A percentile compares a stretch with the other conserved stretches of the same genome.
Evolutionary conservation across 768 basidiomycete genomes (phyloP).

Genomic region (Agrocybe praecox): DNA sequence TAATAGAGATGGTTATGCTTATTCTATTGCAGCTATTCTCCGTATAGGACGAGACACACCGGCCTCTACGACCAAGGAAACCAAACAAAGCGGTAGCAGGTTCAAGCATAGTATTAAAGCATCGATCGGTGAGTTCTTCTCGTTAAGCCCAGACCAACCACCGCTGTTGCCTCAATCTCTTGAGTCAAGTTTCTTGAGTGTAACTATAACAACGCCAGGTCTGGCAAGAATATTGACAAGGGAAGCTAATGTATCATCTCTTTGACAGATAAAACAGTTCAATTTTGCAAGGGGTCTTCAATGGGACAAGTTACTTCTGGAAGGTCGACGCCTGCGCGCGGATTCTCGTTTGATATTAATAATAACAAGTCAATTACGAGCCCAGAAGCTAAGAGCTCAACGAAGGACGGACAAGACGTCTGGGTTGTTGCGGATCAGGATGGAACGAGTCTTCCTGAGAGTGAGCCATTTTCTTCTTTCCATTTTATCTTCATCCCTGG

Average conservation of each 20-base stretch:
- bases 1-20: not conserved
- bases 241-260: not conserved
- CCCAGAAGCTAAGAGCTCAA: slow-evolving; percentile 9
- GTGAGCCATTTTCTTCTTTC: slow-evolving; percentile 19
- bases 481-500: not conserved
- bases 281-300: slow-evolving; percentile 66
- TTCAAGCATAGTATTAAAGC: slow-evolving; percentile 73
- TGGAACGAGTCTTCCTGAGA: slow-evolving; percentile 19
- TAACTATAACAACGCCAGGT: not conserved
- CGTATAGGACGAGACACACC: slow-evolving; percentile 25
- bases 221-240: not conserved
- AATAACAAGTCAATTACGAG: slow-evolving; percentile 18
- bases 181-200: not conserved
- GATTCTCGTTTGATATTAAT: slow-evolving; percentile 41
- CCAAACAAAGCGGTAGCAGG: slow-evolving; percentile 30
- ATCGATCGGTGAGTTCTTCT: slow-evolving; percentile 62
- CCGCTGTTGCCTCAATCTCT: not conserved
- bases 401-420: slow-evolving; percentile 24
- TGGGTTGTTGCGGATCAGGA: slow-evolving; percentile 21
- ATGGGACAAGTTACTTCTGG: slow-evolving; percentile 42
- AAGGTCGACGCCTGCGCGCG: slow-evolving; percentile 45
- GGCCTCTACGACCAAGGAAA: slow-evolving; percentile 26
- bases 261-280: slow-evolving; percentile 65
- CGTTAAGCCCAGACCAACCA: not conserved
- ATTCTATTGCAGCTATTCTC: slow-evolving; percentile 16